A percentile compares a stretch with the other conserved stretches of the same genome.
These are phyloP conservation scores for Cylindrotheca closterium DNA, from an alignment of 108 stramenopile species.

Conservation along the genomic window DNA sequence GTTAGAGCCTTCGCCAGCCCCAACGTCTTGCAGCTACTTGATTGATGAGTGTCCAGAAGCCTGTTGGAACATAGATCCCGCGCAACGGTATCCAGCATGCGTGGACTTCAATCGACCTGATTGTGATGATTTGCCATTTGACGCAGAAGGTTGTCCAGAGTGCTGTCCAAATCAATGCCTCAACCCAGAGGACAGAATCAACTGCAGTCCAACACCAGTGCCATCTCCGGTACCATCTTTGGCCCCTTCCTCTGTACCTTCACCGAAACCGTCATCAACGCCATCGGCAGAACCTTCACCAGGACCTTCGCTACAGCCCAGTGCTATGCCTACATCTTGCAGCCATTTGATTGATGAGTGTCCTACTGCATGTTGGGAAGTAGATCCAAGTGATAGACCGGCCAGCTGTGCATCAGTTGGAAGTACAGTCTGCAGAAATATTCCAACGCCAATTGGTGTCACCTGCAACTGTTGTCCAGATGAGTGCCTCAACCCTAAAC, in stretches of 20 bases:
- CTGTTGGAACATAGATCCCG: background rate
- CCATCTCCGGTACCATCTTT: background rate
- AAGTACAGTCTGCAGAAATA: too few relatives aligned
- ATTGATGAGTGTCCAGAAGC: background rate
- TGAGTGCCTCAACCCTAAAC: too few relatives aligned
- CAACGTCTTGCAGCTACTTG: background rate
- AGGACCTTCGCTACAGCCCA: background rate
- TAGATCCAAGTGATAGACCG: too few relatives aligned
- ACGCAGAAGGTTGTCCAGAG: background rate
- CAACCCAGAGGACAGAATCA: background rate
- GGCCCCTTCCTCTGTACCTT: too few relatives aligned
- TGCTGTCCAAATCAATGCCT: background rate
- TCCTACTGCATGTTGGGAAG: too few relatives aligned
- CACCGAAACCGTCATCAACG: conserved; percentile 1
- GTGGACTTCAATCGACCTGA: background rate
- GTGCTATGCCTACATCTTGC: conserved; percentile 6
- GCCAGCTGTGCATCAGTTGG: too few relatives aligned
- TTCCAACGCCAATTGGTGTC: too few relatives aligned
- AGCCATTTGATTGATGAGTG: too few relatives aligned
- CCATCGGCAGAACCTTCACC: conserved; percentile 11
- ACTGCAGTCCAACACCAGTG: background rate
- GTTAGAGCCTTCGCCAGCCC: conserved; percentile 6
- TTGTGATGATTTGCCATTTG: background rate
- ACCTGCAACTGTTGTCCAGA: too few relatives aligned
- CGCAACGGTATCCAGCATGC: background rate